These are phyloP conservation scores for Sicyos baderoa DNA, from an alignment of 306 rosid species.

Conservation along the genomic window DNA sequence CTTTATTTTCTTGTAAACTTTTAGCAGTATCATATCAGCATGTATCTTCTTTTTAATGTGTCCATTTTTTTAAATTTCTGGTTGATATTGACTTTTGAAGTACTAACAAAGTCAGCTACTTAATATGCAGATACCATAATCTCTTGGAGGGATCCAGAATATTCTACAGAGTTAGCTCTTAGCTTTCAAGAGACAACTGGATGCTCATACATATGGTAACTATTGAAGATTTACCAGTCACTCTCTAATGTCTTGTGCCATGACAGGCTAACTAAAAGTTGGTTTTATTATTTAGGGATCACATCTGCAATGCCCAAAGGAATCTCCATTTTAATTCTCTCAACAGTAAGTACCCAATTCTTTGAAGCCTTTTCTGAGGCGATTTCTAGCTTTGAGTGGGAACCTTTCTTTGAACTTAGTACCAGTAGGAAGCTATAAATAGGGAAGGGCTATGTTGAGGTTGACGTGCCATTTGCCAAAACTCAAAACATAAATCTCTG, in stretches of 20 bases:
- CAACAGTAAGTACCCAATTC: conserved; percentile 53
- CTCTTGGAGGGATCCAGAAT: conserved; percentile 95
- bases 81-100: background rate
- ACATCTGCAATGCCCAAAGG: conserved; percentile 81
- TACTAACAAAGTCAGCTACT: conserved; percentile 1
- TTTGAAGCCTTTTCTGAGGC: background rate
- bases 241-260: conserved; percentile 13
- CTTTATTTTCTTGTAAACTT: conserved; percentile 14
- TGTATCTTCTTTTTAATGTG: background rate
- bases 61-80: background rate
- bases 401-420: conserved; percentile 1
- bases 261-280: conserved; percentile 23
- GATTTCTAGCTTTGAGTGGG: background rate
- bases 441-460: background rate
- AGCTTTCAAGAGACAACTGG: conserved; percentile 94
- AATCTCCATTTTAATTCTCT: conserved; percentile 68
- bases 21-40: background rate
- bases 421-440: background rate
- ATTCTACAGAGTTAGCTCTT: conserved; percentile 86
- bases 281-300: conserved; percentile 50
- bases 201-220: conserved; percentile 81
- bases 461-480: background rate
- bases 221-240: conserved; percentile 11
- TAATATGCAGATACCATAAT: conserved; percentile 61
- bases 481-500: background rate